A percentile compares a stretch with the other conserved stretches of the same genome.
Evolutionary conservation across 371 early-diverging fungal genomes (phyloP).

Genomic region (Paraphysoderma sedebokerense): DNA sequence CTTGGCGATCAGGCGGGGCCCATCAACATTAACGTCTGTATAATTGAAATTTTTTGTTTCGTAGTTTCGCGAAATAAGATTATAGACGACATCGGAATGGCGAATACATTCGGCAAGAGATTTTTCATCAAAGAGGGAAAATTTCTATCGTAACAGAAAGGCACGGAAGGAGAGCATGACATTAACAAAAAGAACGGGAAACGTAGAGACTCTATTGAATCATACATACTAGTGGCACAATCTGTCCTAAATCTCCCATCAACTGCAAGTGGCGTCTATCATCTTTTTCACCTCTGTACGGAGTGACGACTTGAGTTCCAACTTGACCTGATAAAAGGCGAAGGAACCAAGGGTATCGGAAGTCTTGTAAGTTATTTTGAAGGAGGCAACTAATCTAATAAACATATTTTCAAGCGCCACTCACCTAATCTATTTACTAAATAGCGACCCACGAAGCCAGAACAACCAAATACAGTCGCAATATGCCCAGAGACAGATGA

Average conservation of each 20-base stretch:
- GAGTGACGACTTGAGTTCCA: constrained; percentile 81
- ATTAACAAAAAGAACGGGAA: neutral
- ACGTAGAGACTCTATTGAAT: neutral
- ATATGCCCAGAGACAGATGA: constrained; percentile 65
- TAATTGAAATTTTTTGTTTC: constrained; percentile 86
- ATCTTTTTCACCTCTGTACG: constrained; percentile 79
- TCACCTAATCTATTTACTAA: constrained; percentile 75
- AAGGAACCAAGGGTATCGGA: neutral
- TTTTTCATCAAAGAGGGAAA: constrained; percentile 71
- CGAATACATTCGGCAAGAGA: constrained; percentile 64
- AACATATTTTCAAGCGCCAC: neutral
- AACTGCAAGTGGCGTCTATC: constrained; percentile 66
- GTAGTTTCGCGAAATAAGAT: constrained; percentile 81
- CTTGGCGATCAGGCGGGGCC: constrained; percentile 64
- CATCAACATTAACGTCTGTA: constrained; percentile 68
- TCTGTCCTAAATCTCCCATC: constrained; percentile 88
- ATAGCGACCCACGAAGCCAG: constrained; percentile 90
- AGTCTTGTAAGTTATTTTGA: neutral
- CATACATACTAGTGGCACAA: constrained; percentile 54
- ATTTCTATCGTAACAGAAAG: constrained; percentile 29
- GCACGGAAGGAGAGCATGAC: neutral
- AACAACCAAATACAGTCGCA: constrained; percentile 90
- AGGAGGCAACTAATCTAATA: neutral
- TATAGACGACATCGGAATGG: constrained; percentile 87
- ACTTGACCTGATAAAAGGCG: constrained; percentile 20